Base-by-base conservation (phyloP, 2,329 filamentous ascomycete species). In the Mycogone perniciosa region DNA sequence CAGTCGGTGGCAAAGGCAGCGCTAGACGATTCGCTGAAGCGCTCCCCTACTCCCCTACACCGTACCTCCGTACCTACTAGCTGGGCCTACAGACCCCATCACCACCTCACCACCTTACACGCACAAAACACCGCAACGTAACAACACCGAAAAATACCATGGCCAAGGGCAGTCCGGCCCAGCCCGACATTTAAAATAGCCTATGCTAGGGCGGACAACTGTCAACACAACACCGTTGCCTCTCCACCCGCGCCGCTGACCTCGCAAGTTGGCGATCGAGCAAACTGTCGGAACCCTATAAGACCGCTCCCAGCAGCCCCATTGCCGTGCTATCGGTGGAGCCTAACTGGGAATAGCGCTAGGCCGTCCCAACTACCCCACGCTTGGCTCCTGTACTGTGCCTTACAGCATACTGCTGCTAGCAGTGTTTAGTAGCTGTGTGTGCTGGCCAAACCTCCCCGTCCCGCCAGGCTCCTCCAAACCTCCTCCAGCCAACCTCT, bases 121-220 rank as follows among this genome's bases (percentile, higher is more conserved):
- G 48, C 41, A 38, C 48, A 31, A 40, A 31, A 11, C 33, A 39
- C 44, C 46, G 31, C 44, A 40, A 29, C 40, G 34, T 30, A 37
- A 7, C 10, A 42, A 6, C 39, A 29, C 33, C 33, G 11, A 11
- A 11, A 13, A 42, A 29, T 26, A 48, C 29, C 20, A 52, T 44
- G 35, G 40, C 45, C 44, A 44, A 29, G 44, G 33, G 44, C 45
- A 44, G 44, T n/a, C 44, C 44, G 45, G 44, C 44, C 33, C 44
- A 44, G 50, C 41, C 50, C 50, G 50, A 52, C 50, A 35, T 48
- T 38, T 52, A 44, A 37, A 48, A 44, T 48, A 48, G 40, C 45
- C 45, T 31, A 11, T 37, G 39, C 39, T 42, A 41, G 44, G 29
- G 13, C 41, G 29, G 45, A 44, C 41, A 48, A 34, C 35, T 48